Conservation (phyloP, 768 basidiomycete species). For the Nidularia pulvinata region DNA sequence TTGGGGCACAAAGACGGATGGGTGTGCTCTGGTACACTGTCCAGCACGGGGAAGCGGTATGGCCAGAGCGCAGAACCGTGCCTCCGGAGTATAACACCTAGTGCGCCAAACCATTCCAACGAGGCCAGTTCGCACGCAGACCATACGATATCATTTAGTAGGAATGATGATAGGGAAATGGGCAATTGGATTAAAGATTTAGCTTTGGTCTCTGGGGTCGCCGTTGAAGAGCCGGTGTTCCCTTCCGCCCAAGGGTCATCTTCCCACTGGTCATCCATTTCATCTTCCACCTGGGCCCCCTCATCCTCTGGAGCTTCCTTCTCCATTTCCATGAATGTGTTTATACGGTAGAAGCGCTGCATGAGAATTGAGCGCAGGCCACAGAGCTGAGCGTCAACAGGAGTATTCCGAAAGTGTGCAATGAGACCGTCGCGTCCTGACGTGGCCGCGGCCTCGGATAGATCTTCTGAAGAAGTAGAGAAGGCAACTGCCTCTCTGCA, state of each 20-base stretch:
- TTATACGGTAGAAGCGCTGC: slow-evolving; percentile 64
- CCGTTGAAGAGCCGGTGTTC: slow-evolving; percentile 14
- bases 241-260: slow-evolving; percentile 78
- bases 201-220: slow-evolving; percentile 22
- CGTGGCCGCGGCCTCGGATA: slow-evolving; percentile 2
- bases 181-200: slow-evolving; percentile 30
- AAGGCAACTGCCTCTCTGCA: slow-evolving; percentile 33
- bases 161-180: slow-evolving; percentile 63
- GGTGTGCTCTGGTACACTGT: slow-evolving; percentile 73
- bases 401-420: slow-evolving; percentile 55
- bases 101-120: slow-evolving; percentile 51
- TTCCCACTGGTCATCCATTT: slow-evolving; percentile 63
- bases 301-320: slow-evolving; percentile 30
- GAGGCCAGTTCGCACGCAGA: slow-evolving; percentile 71
- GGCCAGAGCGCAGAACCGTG: slow-evolving; percentile 66
- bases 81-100: slow-evolving; percentile 55
- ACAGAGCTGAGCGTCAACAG: slow-evolving; percentile 65
- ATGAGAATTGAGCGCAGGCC: slow-evolving; percentile 69
- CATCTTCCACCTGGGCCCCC: slow-evolving; percentile 43
- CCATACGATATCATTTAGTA: slow-evolving; percentile 54
- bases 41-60: slow-evolving; percentile 67
- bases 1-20: slow-evolving; percentile 61
- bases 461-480: slow-evolving; percentile 5
- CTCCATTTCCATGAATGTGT: slow-evolving; percentile 69
- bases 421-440: slow-evolving; percentile 27